phyloP scores from a whole-genome alignment of 192 early-diverging fungal species.

The Dissophora globulifera region DNA sequence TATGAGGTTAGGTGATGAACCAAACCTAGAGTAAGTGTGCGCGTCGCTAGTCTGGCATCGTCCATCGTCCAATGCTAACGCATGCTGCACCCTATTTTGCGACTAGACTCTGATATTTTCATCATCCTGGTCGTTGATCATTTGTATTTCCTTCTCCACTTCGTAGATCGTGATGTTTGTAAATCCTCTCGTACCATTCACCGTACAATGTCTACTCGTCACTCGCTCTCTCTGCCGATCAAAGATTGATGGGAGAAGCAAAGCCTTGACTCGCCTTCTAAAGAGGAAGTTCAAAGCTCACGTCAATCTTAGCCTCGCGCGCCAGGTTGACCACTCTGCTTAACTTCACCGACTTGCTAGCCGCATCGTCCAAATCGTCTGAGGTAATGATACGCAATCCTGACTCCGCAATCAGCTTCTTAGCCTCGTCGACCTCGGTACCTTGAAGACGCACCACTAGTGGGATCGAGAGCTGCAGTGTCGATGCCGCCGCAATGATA shows the following conservation, averaged over 20 bases:
- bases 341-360: constrained; percentile 86
- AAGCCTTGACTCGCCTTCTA: constrained; percentile 18
- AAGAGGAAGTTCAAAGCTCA: constrained; percentile 71
- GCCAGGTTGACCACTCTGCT: constrained; percentile 85
- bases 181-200: no score
- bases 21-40: no score
- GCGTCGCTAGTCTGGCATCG: no score
- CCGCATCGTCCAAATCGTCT: constrained; percentile 97
- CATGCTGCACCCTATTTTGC: no score
- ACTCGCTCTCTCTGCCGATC: no score
- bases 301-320: constrained; percentile 76
- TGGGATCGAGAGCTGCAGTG: constrained; percentile 93
- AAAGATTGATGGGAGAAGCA: neutral
- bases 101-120: no score
- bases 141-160: no score
- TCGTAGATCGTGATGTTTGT: no score
- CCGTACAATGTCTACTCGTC: no score
- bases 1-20: no score
- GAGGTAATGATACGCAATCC: constrained; percentile 92
- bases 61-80: no score
- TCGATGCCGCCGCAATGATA: constrained; percentile 94
- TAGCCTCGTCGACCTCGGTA: constrained; percentile 88
- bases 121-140: no score
- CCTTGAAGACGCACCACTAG: constrained; percentile 97
- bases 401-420: constrained; percentile 91